phyloP scores from a whole-genome alignment of 305 asterid species.

The Fraxinus velutina region DNA sequence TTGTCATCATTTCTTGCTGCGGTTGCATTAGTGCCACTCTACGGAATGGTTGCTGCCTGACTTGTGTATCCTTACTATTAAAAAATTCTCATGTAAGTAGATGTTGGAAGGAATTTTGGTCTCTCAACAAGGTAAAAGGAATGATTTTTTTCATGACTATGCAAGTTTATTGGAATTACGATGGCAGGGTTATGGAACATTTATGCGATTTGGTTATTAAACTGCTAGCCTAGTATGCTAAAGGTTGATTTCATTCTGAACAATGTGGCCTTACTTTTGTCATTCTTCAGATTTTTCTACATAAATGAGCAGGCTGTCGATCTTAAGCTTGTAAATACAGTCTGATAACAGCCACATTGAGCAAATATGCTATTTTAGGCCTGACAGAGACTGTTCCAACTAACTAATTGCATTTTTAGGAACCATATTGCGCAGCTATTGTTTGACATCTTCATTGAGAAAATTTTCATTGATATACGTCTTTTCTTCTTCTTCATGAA shows the following conservation, averaged over 20 bases:
- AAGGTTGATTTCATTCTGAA: background rate
- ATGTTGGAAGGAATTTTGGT: background rate
- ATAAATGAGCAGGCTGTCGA: conserved; percentile 3
- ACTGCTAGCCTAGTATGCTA: background rate
- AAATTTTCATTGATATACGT: background rate
- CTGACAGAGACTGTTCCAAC: background rate
- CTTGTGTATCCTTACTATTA: conserved; percentile 71
- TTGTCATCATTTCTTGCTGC: conserved; percentile 72
- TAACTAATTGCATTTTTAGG: background rate
- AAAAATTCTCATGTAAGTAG: background rate
- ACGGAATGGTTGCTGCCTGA: conserved; percentile 81
- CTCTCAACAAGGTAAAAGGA: background rate
- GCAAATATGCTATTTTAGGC: background rate
- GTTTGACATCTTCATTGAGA: background rate
- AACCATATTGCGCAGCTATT: background rate
- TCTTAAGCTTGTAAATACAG: conserved; percentile 1
- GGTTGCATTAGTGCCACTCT: conserved; percentile 79
- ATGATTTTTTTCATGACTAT: background rate
- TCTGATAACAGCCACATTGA: conserved; percentile 4
- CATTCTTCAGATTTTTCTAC: background rate
- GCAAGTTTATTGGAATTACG: background rate
- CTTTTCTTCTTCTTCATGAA: conserved; percentile 5
- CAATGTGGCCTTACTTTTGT: background rate
- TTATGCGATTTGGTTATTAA: background rate
- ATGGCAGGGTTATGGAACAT: background rate